A percentile compares a stretch with the other conserved stretches of the same genome.
Evolutionary conservation across 768 basidiomycete genomes (phyloP).

Genomic region (Boletus pseudo-olivaceus): DNA sequence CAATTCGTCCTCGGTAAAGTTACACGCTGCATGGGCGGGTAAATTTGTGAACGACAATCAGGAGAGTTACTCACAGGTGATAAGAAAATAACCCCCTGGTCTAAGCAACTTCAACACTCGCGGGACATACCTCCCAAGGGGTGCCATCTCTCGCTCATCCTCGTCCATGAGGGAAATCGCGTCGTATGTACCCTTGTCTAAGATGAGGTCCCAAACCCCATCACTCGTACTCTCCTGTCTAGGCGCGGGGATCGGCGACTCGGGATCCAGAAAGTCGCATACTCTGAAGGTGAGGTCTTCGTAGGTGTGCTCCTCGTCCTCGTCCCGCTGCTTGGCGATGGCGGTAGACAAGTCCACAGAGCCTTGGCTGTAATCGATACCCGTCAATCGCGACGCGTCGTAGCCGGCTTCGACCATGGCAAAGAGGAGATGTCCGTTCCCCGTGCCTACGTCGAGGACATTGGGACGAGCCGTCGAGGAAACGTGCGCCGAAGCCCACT

Average conservation of each 20-base stretch:
- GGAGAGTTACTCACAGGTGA: conserved; percentile 61
- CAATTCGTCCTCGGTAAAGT: conserved; percentile 80
- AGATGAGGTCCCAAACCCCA: conserved; percentile 62
- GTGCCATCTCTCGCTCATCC: conserved; percentile 49
- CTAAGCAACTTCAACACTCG: conserved; percentile 56
- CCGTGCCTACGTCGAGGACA: conserved; percentile 75
- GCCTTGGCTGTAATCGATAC: conserved; percentile 75
- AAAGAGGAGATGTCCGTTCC: conserved; percentile 76
- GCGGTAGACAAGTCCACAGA: conserved; percentile 61
- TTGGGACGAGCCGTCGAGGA: conserved; percentile 46
- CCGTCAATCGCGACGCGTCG: conserved; percentile 45
- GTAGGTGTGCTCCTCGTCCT: not conserved
- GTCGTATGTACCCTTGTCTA: conserved; percentile 90
- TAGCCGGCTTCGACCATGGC: conserved; percentile 70
- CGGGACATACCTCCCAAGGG: conserved; percentile 56
- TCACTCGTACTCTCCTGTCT: conserved; percentile 2
- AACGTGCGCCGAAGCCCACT: conserved; percentile 59
- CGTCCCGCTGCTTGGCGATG: conserved; percentile 47
- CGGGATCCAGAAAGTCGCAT: conserved; percentile 64
- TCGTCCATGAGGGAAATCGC: conserved; percentile 73
- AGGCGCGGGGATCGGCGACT: conserved; percentile 36
- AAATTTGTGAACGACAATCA: not conserved
- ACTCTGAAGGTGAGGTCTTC: conserved; percentile 45
- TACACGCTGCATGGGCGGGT: conserved; percentile 53
- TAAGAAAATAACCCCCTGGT: conserved; percentile 67